These are phyloP conservation scores for Salvia rosmarinus DNA, from an alignment of 257 asterid species.

Conservation along the genomic window DNA sequence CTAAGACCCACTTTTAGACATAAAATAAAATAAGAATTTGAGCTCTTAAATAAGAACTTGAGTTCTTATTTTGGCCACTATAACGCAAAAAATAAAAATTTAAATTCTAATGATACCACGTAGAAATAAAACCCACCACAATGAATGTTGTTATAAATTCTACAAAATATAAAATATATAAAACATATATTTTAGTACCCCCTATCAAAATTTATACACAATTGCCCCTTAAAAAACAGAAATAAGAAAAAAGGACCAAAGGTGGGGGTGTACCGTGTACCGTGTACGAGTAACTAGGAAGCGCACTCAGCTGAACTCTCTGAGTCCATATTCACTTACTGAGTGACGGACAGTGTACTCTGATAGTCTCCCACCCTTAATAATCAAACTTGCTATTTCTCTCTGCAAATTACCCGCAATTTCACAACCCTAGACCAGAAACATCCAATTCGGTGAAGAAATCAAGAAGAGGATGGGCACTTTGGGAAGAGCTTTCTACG, in stretches of 20 bases:
- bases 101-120: too few relatives aligned
- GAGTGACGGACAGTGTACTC: background rate
- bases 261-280: background rate
- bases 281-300: slow-evolving; percentile 28
- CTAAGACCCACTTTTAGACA: too few relatives aligned
- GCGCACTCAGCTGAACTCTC: slow-evolving; percentile 28
- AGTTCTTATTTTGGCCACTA: too few relatives aligned
- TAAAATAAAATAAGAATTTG: too few relatives aligned
- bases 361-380: slow-evolving; percentile 18
- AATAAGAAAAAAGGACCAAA: background rate
- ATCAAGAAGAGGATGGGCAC: slow-evolving; percentile 52
- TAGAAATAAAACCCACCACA: too few relatives aligned
- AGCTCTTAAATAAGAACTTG: too few relatives aligned
- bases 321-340: slow-evolving; percentile 18
- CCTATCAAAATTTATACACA: too few relatives aligned
- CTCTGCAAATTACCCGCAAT: slow-evolving; percentile 31
- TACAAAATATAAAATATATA: too few relatives aligned
- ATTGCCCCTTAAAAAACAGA: too few relatives aligned
- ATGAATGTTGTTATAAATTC: too few relatives aligned
- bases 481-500: slow-evolving; percentile 77
- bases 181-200: too few relatives aligned
- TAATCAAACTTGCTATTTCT: slow-evolving; percentile 8
- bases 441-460: slow-evolving; percentile 26
- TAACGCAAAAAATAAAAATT: too few relatives aligned
- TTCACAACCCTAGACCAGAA: slow-evolving; percentile 31